Percentiles rank a stretch among this genome's conserved stretches.
Evolutionary conservation across 2,329 filamentous ascomycete species (phyloP).

Genomic region (Diaporthe velutina): DNA sequence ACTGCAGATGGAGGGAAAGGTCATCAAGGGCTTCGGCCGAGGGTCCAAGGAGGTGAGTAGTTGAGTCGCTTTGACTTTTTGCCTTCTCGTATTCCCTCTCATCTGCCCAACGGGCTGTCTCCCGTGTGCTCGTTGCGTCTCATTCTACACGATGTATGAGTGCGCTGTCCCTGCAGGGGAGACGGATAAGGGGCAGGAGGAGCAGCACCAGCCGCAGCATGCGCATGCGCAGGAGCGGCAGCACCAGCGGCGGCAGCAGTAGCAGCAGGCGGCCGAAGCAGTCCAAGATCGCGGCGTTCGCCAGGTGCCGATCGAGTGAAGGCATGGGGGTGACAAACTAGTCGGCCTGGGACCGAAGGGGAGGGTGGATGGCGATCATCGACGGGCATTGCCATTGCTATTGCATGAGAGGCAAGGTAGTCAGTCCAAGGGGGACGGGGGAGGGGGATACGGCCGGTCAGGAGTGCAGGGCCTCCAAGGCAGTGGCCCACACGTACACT

Average conservation of each 20-base stretch:
- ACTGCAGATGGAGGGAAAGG: slow-evolving; percentile 84
- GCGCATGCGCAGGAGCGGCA: slow-evolving; percentile 12
- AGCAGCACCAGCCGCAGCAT: background rate
- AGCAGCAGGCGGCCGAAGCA: slow-evolving; percentile 21
- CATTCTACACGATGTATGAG: slow-evolving; percentile 6
- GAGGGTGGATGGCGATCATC: slow-evolving; percentile 20
- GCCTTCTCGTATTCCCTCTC: background rate
- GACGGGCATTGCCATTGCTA: slow-evolving; percentile 15
- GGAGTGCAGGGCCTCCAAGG: slow-evolving; percentile 19
- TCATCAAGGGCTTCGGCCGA: slow-evolving; percentile 93
- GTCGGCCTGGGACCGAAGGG: slow-evolving; percentile 6
- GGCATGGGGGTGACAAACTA: background rate
- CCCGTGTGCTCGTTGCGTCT: slow-evolving; percentile 3
- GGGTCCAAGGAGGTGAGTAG: slow-evolving; percentile 86
- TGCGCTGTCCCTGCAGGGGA: background rate
- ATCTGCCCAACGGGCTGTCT: background rate
- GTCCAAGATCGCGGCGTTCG: slow-evolving; percentile 23
- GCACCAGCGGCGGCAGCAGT: slow-evolving; percentile 20
- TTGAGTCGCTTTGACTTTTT: background rate
- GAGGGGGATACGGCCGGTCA: slow-evolving; percentile 16
- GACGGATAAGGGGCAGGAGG: background rate
- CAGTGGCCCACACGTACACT: background rate
- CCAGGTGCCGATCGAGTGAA: slow-evolving; percentile 34
- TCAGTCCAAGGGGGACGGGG: background rate
- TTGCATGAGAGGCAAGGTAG: slow-evolving; percentile 30